A percentile compares a stretch with the other conserved stretches of the same genome.
Conservation (phyloP, 2,329 filamentous ascomycete species). For the Daldinia eschscholtzii region DNA sequence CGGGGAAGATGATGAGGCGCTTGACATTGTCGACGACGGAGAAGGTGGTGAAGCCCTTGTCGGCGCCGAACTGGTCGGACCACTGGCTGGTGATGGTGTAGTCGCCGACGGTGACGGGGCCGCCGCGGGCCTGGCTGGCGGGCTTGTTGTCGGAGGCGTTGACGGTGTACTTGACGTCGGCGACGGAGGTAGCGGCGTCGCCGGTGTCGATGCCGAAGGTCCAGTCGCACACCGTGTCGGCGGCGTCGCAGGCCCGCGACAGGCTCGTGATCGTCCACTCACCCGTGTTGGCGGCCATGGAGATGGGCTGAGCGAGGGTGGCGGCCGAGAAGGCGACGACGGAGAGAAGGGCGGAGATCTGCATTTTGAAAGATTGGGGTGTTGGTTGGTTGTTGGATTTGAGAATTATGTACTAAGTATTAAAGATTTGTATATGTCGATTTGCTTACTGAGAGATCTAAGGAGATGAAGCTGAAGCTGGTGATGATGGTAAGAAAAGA, state of each 20-base stretch:
- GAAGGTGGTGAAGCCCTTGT: slow-evolving; percentile 67
- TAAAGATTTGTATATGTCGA: slow-evolving; percentile 20
- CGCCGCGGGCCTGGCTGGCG: slow-evolving; percentile 56
- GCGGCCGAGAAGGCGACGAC: slow-evolving; percentile 43
- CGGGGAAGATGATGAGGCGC: slow-evolving; percentile 63
- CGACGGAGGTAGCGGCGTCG: slow-evolving; percentile 50
- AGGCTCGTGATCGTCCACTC: slow-evolving; percentile 58
- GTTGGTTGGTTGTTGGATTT: neutral
- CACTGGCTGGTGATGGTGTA: slow-evolving; percentile 68
- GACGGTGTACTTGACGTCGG: slow-evolving; percentile 58
- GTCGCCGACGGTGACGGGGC: slow-evolving; percentile 58
- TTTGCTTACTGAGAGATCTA: neutral
- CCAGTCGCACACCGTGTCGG: slow-evolving; percentile 57
- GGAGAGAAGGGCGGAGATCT: slow-evolving; percentile 45
- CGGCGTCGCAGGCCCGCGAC: slow-evolving; percentile 55
- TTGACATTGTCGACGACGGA: slow-evolving; percentile 61
- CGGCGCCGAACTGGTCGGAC: slow-evolving; percentile 67
- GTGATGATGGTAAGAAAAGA: neutral
- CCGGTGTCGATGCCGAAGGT: slow-evolving; percentile 57
- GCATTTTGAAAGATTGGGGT: slow-evolving; percentile 27
- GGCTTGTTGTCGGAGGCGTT: slow-evolving; percentile 46
- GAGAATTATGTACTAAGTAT: neutral
- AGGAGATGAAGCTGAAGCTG: neutral
- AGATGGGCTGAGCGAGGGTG: slow-evolving; percentile 43
- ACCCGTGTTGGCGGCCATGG: slow-evolving; percentile 45